Conservation (phyloP, 768 basidiomycete genomes). For the Cyclocybe cylindracea region DNA sequence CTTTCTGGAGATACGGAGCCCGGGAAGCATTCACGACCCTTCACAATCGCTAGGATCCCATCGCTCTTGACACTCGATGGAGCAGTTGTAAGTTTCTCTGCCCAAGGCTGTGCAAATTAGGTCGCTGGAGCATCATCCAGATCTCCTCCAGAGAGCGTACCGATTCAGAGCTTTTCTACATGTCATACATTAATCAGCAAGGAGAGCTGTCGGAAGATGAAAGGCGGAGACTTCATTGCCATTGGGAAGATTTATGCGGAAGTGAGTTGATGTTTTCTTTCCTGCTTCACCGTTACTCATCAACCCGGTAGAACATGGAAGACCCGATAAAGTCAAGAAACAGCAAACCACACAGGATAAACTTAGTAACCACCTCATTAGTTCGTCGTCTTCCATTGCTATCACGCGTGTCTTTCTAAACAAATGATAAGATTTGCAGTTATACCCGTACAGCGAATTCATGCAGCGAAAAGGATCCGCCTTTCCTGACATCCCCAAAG, state of each 20-base stretch:
- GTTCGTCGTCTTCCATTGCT: slow-evolving; percentile 35
- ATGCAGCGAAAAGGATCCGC: slow-evolving; percentile 10
- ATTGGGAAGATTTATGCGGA: slow-evolving; percentile 61
- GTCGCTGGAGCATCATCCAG: slow-evolving; percentile 35
- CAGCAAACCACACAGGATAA: slow-evolving; percentile 41
- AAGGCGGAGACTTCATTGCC: slow-evolving; percentile 55
- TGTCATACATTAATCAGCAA: slow-evolving; percentile 60
- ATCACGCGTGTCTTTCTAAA: neutral
- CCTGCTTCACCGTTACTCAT: slow-evolving; percentile 1
- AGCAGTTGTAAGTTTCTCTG: slow-evolving; percentile 45
- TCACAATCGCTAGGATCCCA: slow-evolving; percentile 70
- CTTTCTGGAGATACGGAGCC: slow-evolving; percentile 34
- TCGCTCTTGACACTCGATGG: slow-evolving; percentile 65
- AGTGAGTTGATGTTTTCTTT: slow-evolving; percentile 42
- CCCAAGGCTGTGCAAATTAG: slow-evolving; percentile 1
- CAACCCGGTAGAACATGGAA: slow-evolving; percentile 54
- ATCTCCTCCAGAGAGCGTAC: slow-evolving; percentile 67
- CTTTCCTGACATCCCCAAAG: slow-evolving; percentile 17
- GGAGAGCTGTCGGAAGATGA: slow-evolving; percentile 43
- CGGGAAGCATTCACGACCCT: slow-evolving; percentile 49
- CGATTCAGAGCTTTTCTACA: slow-evolving; percentile 85
- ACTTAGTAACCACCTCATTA: slow-evolving; percentile 61
- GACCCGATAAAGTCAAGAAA: slow-evolving; percentile 37
- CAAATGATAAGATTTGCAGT: slow-evolving; percentile 17
- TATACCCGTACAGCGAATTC: slow-evolving; percentile 19